Percentiles rank a stretch among this genome's conserved stretches.
Evolutionary conservation across 306 rosid genomes (phyloP).

Genomic region (Quercus aquifolioides): DNA sequence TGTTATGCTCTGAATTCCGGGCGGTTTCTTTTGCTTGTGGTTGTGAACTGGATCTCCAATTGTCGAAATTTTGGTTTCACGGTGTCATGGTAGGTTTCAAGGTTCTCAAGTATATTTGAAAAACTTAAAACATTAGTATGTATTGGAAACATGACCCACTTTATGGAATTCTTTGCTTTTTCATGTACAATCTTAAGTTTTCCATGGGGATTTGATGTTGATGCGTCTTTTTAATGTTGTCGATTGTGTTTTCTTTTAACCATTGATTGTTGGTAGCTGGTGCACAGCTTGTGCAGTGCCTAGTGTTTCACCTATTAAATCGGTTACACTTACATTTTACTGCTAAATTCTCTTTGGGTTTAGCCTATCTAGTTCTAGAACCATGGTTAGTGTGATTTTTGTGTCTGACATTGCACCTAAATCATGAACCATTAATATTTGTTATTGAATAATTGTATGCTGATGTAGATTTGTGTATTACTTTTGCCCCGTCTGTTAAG

Average conservation of each 20-base stretch:
- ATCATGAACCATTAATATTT: neutral
- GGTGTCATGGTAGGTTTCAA: constrained; percentile 12
- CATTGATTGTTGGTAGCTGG: neutral
- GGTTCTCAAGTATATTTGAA: neutral
- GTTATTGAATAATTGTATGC: neutral
- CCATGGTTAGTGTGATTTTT: neutral
- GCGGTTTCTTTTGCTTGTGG: neutral
- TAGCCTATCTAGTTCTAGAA: neutral
- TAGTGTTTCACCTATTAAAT: neutral
- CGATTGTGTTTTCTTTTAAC: neutral
- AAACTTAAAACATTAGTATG: neutral
- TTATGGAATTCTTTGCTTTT: neutral
- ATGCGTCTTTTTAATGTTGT: neutral
- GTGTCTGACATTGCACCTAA: neutral
- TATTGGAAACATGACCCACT: neutral
- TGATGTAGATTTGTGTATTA: neutral
- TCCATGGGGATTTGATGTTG: neutral
- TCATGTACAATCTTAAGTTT: neutral
- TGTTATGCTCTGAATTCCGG: neutral
- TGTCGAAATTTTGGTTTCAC: neutral
- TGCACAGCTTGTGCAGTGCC: neutral
- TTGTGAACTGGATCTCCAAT: constrained; percentile 2
- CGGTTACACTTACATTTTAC: neutral
- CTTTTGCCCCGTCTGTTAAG: neutral
- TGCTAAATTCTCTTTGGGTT: neutral